A percentile compares a stretch with the other conserved stretches of the same genome.
These are phyloP conservation scores for Protomyces arabidopsidicola DNA, from an alignment of 1,139 yeast species.

Conservation along the genomic window DNA sequence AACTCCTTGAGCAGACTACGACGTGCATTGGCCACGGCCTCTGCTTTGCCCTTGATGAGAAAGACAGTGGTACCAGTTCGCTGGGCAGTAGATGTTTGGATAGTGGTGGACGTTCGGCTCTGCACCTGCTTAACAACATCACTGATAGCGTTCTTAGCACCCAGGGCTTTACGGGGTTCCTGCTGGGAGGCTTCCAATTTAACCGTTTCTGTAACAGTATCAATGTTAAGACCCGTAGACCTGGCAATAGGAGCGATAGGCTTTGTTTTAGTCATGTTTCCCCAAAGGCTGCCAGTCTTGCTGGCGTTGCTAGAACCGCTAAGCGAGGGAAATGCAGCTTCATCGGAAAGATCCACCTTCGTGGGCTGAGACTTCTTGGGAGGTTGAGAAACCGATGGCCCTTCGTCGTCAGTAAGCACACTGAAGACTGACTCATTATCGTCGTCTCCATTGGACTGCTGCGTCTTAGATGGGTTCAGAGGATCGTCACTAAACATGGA, in stretches of 20 bases:
- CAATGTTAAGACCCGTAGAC: slow-evolving; percentile 1
- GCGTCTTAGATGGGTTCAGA: not conserved
- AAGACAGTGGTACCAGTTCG: slow-evolving; percentile 78
- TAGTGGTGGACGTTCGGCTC: slow-evolving; percentile 34
- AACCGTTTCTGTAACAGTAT: slow-evolving; percentile 17
- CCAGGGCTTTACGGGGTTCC: slow-evolving; percentile 16
- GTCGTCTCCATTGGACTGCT: not conserved
- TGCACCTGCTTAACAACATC: slow-evolving; percentile 25
- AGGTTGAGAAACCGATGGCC: not conserved
- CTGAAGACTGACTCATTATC: not conserved
- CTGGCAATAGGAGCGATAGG: not conserved
- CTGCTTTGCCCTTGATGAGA: slow-evolving; percentile 71
- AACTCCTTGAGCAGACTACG: slow-evolving; percentile 71
- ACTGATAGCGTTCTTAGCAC: slow-evolving; percentile 17
- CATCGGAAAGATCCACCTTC: slow-evolving; percentile 10
- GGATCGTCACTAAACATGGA: not conserved
- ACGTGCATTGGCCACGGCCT: slow-evolving; percentile 65
- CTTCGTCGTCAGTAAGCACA: not conserved
- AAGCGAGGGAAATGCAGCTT: slow-evolving; percentile 19
- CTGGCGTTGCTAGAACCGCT: slow-evolving; percentile 1
- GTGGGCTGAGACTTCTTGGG: not conserved
- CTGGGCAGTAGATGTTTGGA: slow-evolving; percentile 79
- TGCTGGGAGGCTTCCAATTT: slow-evolving; percentile 28
- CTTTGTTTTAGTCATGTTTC: not conserved
- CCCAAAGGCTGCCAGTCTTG: slow-evolving; percentile 17